Evolutionary conservation across 1,284 basidiomycete genomes (phyloP), one percentile per base, ranked within the genome.

Genomic region (Golubevia pallescens): DNA sequence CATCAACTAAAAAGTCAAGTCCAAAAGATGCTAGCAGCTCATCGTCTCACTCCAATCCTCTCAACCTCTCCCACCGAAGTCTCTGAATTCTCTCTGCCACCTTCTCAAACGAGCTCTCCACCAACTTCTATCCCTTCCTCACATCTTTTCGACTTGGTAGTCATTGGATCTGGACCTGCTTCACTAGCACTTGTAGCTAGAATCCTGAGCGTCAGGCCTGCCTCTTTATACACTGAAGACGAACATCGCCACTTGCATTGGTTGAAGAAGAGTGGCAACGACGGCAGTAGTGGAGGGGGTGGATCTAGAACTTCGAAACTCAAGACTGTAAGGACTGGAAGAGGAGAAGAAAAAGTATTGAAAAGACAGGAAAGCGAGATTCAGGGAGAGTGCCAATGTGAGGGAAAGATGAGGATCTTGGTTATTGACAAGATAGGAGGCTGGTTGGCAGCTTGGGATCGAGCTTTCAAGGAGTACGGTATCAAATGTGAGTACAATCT

Each of bases 181-280:
- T 70, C 74, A 1, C 65, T 81, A 0, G 73, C 80, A 2, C 58
- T 79, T 23, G 66, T 81, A 13, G 67, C 74, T 4, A 69, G 78
- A 7, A 71, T 80, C 52, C 69, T 81, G 55, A 77, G 79, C 61
- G 60, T 69, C 2, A 74, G 80, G 0, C 80, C 78, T 6, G 80
- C 78, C 0, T 77, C 80, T 2, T 66, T 81, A 28, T 81, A 81
- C 67, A 77, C 77, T 13, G 80, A 81, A 60, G 80, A 80, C 42
- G 80, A 81, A 61, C 76, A 77, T n/a, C 70, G 68, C 6, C 73
- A 77, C 57, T 60, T 81, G 19, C 80, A 81, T 58, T 81, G 77
- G 66, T 70, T 78, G 19, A 63, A 78, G 2, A 63, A 60, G 1
- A 66, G 65, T 20, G 57, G 63, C 3, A n/a, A n/a, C n/a, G n/a